Evolutionary conservation across 768 basidiomycete genomes (phyloP).

Genomic region (Pulveroboletus sp.): DNA sequence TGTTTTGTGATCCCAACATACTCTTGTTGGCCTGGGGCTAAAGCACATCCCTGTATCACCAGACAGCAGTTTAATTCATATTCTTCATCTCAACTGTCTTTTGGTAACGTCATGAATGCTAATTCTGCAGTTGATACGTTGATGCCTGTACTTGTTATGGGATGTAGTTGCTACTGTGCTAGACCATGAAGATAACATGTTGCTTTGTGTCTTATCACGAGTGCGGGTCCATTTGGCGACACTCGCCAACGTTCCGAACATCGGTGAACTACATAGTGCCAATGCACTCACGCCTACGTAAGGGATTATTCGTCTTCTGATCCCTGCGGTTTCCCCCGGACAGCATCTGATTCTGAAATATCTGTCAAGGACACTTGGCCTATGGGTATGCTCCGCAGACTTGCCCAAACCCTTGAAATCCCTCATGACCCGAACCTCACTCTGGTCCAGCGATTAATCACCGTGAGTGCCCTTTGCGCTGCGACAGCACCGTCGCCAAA

Average conservation of each 20-base stretch:
- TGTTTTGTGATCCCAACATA: constrained; percentile 26
- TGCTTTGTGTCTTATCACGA: not conserved
- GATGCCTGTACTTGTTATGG: not conserved
- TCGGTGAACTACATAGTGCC: not conserved
- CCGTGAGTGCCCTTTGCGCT: constrained; percentile 34
- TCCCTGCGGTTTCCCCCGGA: not conserved
- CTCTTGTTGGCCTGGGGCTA: constrained; percentile 21
- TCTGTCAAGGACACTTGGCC: not conserved
- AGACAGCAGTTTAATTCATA: constrained; percentile 30
- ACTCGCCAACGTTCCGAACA: not conserved
- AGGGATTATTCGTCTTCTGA: not conserved
- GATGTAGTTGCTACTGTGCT: not conserved
- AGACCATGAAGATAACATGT: not conserved
- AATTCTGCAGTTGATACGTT: constrained; percentile 3
- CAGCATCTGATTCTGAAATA: not conserved
- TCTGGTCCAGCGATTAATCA: constrained; percentile 53
- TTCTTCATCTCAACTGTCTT: not conserved
- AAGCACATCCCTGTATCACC: constrained; percentile 31
- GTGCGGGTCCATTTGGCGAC: not conserved
- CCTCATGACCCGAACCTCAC: constrained; percentile 49
- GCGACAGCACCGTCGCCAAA: constrained; percentile 1
- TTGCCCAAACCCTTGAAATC: constrained; percentile 42
- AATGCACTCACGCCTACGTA: not conserved
- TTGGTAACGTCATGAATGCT: constrained; percentile 5
- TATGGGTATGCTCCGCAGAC: constrained; percentile 25